These are phyloP conservation scores for Phaeosphaeria sp. DNA, from an alignment of 2,329 filamentous ascomycete species.

Conservation along the genomic window DNA sequence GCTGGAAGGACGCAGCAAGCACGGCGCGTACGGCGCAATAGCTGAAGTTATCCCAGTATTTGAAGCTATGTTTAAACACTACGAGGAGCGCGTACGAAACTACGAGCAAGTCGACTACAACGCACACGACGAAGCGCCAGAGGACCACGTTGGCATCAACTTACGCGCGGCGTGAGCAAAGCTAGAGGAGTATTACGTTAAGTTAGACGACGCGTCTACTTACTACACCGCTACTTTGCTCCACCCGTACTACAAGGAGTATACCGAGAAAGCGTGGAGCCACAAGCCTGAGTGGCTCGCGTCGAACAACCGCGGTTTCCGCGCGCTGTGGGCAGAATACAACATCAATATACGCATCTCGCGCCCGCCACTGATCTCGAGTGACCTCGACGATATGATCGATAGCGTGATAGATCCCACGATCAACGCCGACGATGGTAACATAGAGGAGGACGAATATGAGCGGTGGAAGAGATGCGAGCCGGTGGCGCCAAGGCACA, in stretches of 20 bases:
- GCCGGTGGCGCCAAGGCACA: not conserved
- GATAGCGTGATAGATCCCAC: conserved; percentile 4
- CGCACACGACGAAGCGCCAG: not conserved
- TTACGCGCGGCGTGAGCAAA: conserved; percentile 34
- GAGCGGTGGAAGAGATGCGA: conserved; percentile 4
- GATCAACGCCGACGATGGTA: not conserved
- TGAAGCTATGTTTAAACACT: too few species aligned
- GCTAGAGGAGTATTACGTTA: conserved; percentile 1
- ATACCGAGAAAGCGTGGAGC: conserved; percentile 2
- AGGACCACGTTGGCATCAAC: conserved; percentile 1
- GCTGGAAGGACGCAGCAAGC: too few species aligned
- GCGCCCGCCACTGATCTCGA: not conserved
- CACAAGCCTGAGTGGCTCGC: conserved; percentile 7
- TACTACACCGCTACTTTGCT: conserved; percentile 8
- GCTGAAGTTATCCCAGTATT: too few species aligned
- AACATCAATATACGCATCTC: not conserved
- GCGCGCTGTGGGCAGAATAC: conserved; percentile 2
- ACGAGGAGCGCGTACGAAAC: not conserved
- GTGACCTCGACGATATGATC: conserved; percentile 7
- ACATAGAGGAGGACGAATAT: not conserved
- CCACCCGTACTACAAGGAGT: conserved; percentile 8
- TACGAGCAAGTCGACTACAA: not conserved
- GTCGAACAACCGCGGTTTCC: conserved; percentile 1
- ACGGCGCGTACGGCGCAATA: too few species aligned
- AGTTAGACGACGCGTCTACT: conserved; percentile 2